A percentile compares a stretch with the other conserved stretches of the same genome.
phyloP scores from a whole-genome alignment of 2,329 filamentous ascomycete species.

The Ceratocystis colombiana region DNA sequence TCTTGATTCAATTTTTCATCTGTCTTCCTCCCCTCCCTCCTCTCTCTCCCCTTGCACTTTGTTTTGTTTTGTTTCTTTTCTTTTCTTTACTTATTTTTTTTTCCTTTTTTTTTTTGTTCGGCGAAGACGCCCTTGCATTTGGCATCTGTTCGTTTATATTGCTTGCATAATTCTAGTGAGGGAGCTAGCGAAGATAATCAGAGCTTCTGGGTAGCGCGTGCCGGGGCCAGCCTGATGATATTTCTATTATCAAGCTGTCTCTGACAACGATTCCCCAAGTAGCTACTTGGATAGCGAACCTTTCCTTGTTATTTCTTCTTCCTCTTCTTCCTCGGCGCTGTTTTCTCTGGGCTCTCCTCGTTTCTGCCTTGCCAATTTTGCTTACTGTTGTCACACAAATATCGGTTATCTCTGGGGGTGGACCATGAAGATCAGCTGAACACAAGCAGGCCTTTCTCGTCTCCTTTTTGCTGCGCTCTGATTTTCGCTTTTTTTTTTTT shows the following conservation, averaged over 20 bases:
- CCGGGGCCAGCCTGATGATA: too few relatives aligned
- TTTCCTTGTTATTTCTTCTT: background rate
- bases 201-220: too few relatives aligned
- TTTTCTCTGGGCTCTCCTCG: background rate
- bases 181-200: too few relatives aligned
- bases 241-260: too few relatives aligned
- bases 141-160: too few relatives aligned
- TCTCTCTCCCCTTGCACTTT: background rate
- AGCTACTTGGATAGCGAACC: too few relatives aligned
- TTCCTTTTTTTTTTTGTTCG: background rate
- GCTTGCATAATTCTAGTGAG: too few relatives aligned
- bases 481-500: background rate
- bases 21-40: background rate
- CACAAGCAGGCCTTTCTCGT: background rate
- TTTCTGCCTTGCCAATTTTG: background rate
- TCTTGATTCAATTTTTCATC: background rate
- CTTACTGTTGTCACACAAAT: background rate
- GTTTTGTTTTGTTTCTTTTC: background rate
- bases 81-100: background rate
- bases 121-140: too few relatives aligned
- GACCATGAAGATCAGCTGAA: conserved; percentile 5
- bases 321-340: background rate
- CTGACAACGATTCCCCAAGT: too few relatives aligned
- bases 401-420: background rate
- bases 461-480: background rate